Evolutionary conservation across 2,329 filamentous ascomycete genomes (phyloP).

Genomic region (Nigrospora sphaerica): DNA sequence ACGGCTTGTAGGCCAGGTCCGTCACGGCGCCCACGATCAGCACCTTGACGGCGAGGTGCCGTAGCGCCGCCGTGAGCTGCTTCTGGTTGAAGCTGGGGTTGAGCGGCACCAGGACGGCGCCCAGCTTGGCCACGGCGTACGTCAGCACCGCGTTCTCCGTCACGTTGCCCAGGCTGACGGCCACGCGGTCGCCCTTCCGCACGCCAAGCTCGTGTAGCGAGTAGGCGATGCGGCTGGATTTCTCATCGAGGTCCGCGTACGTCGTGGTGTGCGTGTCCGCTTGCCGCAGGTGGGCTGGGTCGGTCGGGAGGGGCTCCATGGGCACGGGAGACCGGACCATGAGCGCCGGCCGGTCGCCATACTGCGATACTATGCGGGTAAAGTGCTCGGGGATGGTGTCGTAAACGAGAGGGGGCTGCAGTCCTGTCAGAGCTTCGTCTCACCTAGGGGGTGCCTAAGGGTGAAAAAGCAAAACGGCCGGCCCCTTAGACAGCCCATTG

Average conservation of each 20-base stretch:
- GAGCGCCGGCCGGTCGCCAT: conserved; percentile 58
- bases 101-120: conserved; percentile 87
- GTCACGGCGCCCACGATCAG: conserved; percentile 84
- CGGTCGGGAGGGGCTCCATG: conserved; percentile 5
- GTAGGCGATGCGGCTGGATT: conserved; percentile 68
- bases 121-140: conserved; percentile 89
- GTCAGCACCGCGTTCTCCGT: conserved; percentile 77
- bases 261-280: conserved; percentile 61
- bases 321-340: conserved; percentile 38
- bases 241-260: conserved; percentile 66
- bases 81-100: conserved; percentile 81
- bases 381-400: conserved; percentile 71
- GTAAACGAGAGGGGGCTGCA: conserved; percentile 57
- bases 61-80: conserved; percentile 73
- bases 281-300: conserved; percentile 18
- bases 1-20: conserved; percentile 63
- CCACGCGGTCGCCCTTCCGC: conserved; percentile 75
- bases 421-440: not conserved
- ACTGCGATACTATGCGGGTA: conserved; percentile 50
- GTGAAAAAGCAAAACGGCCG: too few species aligned
- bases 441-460: too few species aligned
- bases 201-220: conserved; percentile 67
- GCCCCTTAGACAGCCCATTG: too few species aligned
- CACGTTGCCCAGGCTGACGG: conserved; percentile 79
- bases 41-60: conserved; percentile 65